Evolutionary conservation across 2,329 filamentous ascomycete species (phyloP).

Genomic region (Fusarium secorum): DNA sequence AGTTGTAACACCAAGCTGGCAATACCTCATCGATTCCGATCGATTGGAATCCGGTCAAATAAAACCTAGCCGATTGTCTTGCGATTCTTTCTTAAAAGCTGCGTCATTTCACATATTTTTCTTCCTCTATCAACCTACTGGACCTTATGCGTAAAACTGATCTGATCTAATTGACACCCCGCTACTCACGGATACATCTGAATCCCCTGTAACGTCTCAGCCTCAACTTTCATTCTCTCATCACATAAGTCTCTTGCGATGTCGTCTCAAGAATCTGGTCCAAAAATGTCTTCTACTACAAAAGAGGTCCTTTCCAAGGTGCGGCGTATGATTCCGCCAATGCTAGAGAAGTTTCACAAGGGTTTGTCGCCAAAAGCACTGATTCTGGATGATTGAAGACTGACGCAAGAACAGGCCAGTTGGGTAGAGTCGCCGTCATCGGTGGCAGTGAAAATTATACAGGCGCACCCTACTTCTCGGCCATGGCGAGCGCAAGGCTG

Average conservation of each 20-base stretch:
- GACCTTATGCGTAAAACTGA: neutral
- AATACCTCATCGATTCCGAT: slow-evolving; percentile 23
- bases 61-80: neutral
- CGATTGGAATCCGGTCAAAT: slow-evolving; percentile 6
- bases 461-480: slow-evolving; percentile 96
- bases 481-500: slow-evolving; percentile 91
- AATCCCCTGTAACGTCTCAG: slow-evolving; percentile 2
- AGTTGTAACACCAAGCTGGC: slow-evolving; percentile 11
- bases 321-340: slow-evolving; percentile 89
- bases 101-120: neutral
- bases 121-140: neutral
- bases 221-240: neutral
- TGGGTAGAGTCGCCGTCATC: slow-evolving; percentile 91
- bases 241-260: slow-evolving; percentile 31
- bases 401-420: slow-evolving; percentile 71
- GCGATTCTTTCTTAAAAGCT: neutral
- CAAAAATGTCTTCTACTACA: slow-evolving; percentile 72
- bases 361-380: slow-evolving; percentile 58
- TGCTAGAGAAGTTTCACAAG: slow-evolving; percentile 97
- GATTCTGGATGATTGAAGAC: neutral
- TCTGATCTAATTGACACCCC: neutral
- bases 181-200: neutral
- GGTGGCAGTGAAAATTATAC: slow-evolving; percentile 97
- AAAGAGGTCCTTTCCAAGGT: slow-evolving; percentile 81
- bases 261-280: slow-evolving; percentile 32